Percentiles rank a stretch among this genome's conserved stretches.
Evolutionary conservation across 306 rosid genomes (phyloP).

Genomic region (Styphnolobium japonicum): DNA sequence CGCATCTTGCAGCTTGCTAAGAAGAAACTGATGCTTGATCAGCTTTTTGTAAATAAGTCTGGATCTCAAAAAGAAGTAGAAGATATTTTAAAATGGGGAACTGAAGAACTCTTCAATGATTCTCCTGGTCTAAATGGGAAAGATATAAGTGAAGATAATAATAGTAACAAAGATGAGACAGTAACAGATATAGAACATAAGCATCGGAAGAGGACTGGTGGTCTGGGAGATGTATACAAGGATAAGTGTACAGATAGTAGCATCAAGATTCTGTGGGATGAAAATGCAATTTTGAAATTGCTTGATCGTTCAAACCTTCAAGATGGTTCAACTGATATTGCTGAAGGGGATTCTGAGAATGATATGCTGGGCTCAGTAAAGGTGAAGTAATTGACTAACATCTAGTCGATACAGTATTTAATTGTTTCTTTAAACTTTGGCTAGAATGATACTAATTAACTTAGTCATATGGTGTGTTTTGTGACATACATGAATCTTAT

Average conservation of each 20-base stretch:
- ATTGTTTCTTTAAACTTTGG: neutral
- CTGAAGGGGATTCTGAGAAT: constrained; percentile 87
- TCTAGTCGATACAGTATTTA: constrained; percentile 13
- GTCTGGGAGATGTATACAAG: constrained; percentile 89
- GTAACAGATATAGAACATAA: constrained; percentile 70
- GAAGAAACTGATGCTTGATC: constrained; percentile 99
- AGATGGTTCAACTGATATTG: constrained; percentile 66
- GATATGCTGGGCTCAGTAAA: constrained; percentile 97
- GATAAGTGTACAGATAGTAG: constrained; percentile 90
- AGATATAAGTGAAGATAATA: constrained; percentile 60
- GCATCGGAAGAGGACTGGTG: constrained; percentile 90
- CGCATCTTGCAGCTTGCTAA: constrained; percentile 99
- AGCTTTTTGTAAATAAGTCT: constrained; percentile 96
- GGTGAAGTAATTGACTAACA: constrained; percentile 52
- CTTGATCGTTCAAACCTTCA: constrained; percentile 96
- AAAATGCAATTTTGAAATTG: constrained; percentile 84
- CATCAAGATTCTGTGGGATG: constrained; percentile 92
- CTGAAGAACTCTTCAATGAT: constrained; percentile 91
- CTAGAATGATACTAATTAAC: constrained; percentile 2
- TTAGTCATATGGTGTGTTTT: neutral
- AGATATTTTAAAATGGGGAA: constrained; percentile 97
- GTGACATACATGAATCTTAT: neutral
- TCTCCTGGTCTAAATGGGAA: constrained; percentile 59
- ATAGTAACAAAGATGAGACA: constrained; percentile 71
- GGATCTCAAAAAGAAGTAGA: constrained; percentile 98